Evolutionary conservation across 345 rosid genomes (phyloP), one percentile per base, ranked within the genome.

Genomic region (Hibiscus syriacus): DNA sequence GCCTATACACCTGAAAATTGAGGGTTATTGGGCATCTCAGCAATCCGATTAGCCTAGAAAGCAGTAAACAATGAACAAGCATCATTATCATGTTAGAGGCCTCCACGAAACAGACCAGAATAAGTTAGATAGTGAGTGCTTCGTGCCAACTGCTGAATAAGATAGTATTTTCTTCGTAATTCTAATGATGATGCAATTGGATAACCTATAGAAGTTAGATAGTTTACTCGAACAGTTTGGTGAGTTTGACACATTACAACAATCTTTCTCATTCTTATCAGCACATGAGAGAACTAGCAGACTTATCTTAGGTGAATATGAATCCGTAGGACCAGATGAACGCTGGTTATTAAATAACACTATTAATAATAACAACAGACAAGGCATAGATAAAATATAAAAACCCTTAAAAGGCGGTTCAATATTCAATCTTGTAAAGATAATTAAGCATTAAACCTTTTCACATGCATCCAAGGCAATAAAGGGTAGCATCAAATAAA

Each of bases 1-100:
- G 90, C 96, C 96, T 85, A 90, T 69, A 80, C 67, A 73, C 89
- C 83, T 45, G 90, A 79, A 79, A 80, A 86, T 50, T 85, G 92
- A 49, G 87, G 80, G 69, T 90, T 88, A 67, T 88, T 92, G 55
- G 88, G 84, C 98, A 92, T 90, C 26, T 76, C 68, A 71, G 52
- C 78, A 72, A 76, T 38, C 45, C 60, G 38, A 69, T 4, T 50
- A 68, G 73, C 79, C 73, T 68, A 38, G 64, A 25, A 68, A 72
- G 49, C 58, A 29, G 82, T 82, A 70, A 72, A 78, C 55, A 46
- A 56, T 46, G 49, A 74, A 71, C 27, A 54, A 61, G 61, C 61
- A 69, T 64, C 60, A 25, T 39, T 39, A 39, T 19, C 13, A 45
- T n/a, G 32, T 66, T 71, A 56, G 66, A 43, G 54, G 55, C 50